Evolutionary conservation across 345 rosid species (phyloP), one percentile per base, ranked within the genome.

Genomic region (Linum trigynum): DNA sequence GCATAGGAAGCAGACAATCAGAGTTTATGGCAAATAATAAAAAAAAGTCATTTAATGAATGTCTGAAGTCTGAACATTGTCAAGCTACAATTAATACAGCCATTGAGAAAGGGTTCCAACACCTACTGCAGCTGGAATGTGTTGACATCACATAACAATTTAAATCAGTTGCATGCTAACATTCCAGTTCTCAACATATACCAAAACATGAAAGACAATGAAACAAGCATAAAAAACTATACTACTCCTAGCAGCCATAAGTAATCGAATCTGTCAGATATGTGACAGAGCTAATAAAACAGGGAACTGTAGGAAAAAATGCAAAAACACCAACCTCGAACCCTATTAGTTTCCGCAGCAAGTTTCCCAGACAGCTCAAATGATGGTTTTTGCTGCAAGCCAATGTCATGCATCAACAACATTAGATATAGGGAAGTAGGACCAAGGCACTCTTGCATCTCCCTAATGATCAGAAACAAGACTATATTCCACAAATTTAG

Each of bases 331-430:
- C 36, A 62, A 91, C 98, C 99, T 89, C 81, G 84, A 70, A 84
- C 83, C 81, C 87, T 84, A 73, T 94, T 94, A 32, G 96, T 94
- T 77, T 94, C 99, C 10, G 86, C 91, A 10, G 99, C 99, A 71
- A 91, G 96, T 82, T 94, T 94, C 58, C 99, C 99, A 16, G 99
- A 94, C 58, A 87, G 84, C 83, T 90, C 97, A 76, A 90, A 92
- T 39, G 97, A 84, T 48, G 98, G 97, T 70, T 90, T 75, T 76
- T 85, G 81, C 97, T 92, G 90, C 69, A 81, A 62, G 61, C 77
- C 53, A 48, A 48, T 48, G 14, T 15, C 53, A 48, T 69, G 69
- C 60, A 55, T 71, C 23, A 38, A 50, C 15, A 55, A 53, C 7
- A 2, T 73, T 66, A 65, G 6, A 64, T 63, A 12, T 59, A 65